A percentile compares a stretch with the other conserved stretches of the same genome.
Evolutionary conservation across 2,329 filamentous ascomycete species (phyloP).

Genomic region (Aspergillus sp.): DNA sequence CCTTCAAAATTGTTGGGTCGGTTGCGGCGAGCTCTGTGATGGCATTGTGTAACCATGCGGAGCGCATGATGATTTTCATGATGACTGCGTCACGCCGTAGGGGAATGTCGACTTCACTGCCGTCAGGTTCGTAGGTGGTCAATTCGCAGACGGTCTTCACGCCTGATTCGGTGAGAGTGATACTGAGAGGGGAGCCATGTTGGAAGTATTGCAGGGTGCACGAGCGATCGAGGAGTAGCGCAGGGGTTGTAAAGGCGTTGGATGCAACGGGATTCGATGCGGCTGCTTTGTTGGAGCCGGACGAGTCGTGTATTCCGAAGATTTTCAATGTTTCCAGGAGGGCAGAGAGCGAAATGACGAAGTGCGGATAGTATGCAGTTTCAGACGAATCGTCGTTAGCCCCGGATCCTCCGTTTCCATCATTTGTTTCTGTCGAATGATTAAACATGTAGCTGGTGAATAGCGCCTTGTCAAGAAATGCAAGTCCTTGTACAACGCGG

Average conservation of each 20-base stretch:
- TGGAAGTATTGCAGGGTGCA: slow-evolving; percentile 74
- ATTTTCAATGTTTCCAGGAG: slow-evolving; percentile 93
- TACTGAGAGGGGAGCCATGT: slow-evolving; percentile 69
- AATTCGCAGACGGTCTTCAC: slow-evolving; percentile 86
- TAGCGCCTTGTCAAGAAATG: slow-evolving; percentile 79
- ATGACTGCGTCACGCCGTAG: slow-evolving; percentile 72
- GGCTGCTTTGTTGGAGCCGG: slow-evolving; percentile 30
- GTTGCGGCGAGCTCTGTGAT: slow-evolving; percentile 53
- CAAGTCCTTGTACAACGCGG: slow-evolving; percentile 82
- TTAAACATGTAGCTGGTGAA: slow-evolving; percentile 80
- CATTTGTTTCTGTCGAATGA: slow-evolving; percentile 24
- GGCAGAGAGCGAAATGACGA: slow-evolving; percentile 79
- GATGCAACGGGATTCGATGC: slow-evolving; percentile 36
- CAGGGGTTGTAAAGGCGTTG: slow-evolving; percentile 78
- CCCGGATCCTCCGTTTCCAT: slow-evolving; percentile 14
- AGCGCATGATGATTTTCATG: slow-evolving; percentile 93
- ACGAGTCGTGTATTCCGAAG: slow-evolving; percentile 67
- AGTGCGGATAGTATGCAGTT: slow-evolving; percentile 52
- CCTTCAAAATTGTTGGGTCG: slow-evolving; percentile 63
- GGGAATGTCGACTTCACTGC: slow-evolving; percentile 57
- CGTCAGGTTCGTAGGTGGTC: slow-evolving; percentile 75
- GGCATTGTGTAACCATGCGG: slow-evolving; percentile 45
- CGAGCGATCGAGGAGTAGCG: slow-evolving; percentile 74
- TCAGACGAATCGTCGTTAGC: slow-evolving; percentile 35
- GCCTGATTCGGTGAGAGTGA: slow-evolving; percentile 78